Base-by-base conservation (phyloP, 2,329 filamentous ascomycete species). In the Cordyceps farinosa region DNA sequence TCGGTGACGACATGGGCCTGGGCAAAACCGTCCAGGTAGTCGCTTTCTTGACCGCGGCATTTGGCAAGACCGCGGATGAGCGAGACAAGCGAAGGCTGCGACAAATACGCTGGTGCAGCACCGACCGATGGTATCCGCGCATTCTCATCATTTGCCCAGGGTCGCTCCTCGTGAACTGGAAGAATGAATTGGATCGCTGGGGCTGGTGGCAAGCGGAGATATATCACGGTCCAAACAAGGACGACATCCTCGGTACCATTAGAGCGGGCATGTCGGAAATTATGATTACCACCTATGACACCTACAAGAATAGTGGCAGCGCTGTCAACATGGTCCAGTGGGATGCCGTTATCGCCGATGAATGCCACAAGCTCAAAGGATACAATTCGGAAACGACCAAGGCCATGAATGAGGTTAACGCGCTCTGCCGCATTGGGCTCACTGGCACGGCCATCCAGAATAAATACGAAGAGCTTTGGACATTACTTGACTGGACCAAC, bases 391-490 rank as follows among this genome's bases (percentile, higher is more conserved):
- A 89, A 66, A 90, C 89, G 8, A 95, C 94, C 0, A 86, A 90
- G 70, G 88, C 92, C 0, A 94, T 99, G 89, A 90, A 92, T 69
- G 86, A 93, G 65, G 81, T 98, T 68, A 99, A 99, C 69, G 87
- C 93, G 0, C 83, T 98, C 2, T 98, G 95, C 71, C 86, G 95
- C 40, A 93, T 99, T 65, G 95, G 95, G 0, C 81, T 99, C 9
- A 98, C 93, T 0, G 95, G 95, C 2, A 99, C 95, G 0, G 94
- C 94, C 0, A 97, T 99, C 51, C 95, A 99, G 73, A 99, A 99
- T 75, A 95, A 91, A 68, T 99, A 99, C 73, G 92, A 97, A 72
- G 95, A 99, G 74, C 82, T 99, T 1, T 99, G 94, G 94, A 96
- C 92, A 0, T 80, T 99, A 0, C 80, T 99, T 3, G 96, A 99